Evolutionary conservation across 2,329 filamentous ascomycete genomes (phyloP).

Genomic region (Fusarium sp.): DNA sequence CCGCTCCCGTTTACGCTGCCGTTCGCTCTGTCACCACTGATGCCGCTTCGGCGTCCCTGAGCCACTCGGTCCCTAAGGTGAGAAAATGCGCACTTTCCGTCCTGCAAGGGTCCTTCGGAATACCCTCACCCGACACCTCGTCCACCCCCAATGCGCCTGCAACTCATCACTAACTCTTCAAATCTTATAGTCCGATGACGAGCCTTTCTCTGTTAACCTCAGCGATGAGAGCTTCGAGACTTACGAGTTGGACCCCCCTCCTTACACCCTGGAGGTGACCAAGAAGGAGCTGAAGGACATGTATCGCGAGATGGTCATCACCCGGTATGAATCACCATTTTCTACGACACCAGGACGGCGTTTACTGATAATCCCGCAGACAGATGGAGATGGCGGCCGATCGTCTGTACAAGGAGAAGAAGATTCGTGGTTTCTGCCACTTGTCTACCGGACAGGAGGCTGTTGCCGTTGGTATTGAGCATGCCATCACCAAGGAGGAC

Average conservation of each 20-base stretch:
- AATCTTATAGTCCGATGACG: constrained; percentile 82
- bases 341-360: background rate
- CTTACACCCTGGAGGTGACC: constrained; percentile 92
- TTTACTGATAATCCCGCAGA: constrained; percentile 64
- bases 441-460: constrained; percentile 98
- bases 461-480: constrained; percentile 96
- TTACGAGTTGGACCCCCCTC: constrained; percentile 96
- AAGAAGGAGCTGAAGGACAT: constrained; percentile 99
- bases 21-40: constrained; percentile 91
- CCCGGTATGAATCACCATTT: constrained; percentile 74
- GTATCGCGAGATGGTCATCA: constrained; percentile 97
- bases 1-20: constrained; percentile 61
- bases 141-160: background rate
- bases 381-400: constrained; percentile 99
- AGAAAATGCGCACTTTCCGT: constrained; percentile 50
- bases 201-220: constrained; percentile 91
- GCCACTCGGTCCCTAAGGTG: constrained; percentile 74
- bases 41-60: constrained; percentile 90
- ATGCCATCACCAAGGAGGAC: constrained; percentile 91
- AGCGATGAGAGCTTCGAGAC: constrained; percentile 99
- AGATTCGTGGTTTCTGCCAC: constrained; percentile 99
- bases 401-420: constrained; percentile 99
- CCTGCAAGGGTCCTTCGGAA: constrained; percentile 11
- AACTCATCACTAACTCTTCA: constrained; percentile 35
- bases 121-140: constrained; percentile 7